Evolutionary conservation across 2,329 filamentous ascomycete species (phyloP).

Genomic region (Penicillium sp.): DNA sequence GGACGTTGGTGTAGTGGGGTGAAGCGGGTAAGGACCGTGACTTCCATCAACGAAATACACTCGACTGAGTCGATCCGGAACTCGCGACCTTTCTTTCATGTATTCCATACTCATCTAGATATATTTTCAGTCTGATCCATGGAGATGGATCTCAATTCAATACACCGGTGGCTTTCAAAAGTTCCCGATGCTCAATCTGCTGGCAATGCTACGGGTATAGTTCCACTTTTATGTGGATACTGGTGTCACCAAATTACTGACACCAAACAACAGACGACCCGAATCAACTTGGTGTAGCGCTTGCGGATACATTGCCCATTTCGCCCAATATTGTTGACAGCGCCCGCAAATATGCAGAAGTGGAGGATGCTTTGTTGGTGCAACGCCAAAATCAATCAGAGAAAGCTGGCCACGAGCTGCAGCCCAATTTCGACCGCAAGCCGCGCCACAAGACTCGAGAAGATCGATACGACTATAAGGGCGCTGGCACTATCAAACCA

Average conservation of each 20-base stretch:
- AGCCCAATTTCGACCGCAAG: conserved; percentile 48
- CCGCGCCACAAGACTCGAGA: conserved; percentile 57
- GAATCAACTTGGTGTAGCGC: not conserved
- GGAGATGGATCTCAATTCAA: not conserved
- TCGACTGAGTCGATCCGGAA: not conserved
- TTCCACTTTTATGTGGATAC: not conserved
- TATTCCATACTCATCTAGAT: not conserved
- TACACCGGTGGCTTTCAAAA: conserved; percentile 18
- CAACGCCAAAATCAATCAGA: not conserved
- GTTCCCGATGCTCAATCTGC: not conserved
- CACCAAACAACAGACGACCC: not conserved
- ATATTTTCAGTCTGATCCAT: not conserved
- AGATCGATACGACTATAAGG: conserved; percentile 56
- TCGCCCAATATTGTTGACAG: not conserved
- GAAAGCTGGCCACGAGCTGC: not conserved
- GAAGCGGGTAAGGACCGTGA: not conserved
- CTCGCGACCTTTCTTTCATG: not conserved
- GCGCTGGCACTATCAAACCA: not conserved
- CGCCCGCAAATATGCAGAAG: not conserved
- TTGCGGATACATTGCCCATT: not conserved
- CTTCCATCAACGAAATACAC: not conserved
- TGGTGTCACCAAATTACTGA: not conserved
- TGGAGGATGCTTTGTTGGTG: not conserved
- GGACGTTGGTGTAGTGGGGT: too few species aligned
- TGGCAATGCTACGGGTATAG: not conserved